phyloP scores from a whole-genome alignment of 345 rosid genomes.

The Eucalyptus decipiens region DNA sequence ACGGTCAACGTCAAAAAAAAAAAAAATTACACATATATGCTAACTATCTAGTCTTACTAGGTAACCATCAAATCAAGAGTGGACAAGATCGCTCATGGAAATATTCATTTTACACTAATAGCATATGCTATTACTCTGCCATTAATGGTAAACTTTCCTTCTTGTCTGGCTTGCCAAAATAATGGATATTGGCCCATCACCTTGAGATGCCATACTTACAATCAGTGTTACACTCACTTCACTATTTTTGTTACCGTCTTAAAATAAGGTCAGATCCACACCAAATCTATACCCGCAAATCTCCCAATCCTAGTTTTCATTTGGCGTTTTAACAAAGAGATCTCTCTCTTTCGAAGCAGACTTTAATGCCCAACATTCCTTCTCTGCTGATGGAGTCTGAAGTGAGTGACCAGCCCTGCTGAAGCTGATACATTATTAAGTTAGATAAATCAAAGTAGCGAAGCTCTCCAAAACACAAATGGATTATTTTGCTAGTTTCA shows the following conservation, averaged over 20 bases:
- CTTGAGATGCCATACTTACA: not conserved
- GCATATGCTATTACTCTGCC: not conserved
- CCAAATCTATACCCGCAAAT: not conserved
- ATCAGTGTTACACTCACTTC: not conserved
- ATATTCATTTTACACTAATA: not conserved
- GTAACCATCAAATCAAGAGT: not conserved
- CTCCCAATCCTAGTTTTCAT: not conserved
- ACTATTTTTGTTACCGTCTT: not conserved
- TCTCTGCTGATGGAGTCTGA: not conserved
- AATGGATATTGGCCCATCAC: not conserved
- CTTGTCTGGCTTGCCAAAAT: not conserved
- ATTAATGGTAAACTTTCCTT: not conserved
- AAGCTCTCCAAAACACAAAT: not conserved
- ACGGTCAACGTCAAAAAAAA: not conserved
- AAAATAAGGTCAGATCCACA: not conserved
- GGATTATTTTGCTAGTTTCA: not conserved
- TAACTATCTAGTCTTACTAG: not conserved
- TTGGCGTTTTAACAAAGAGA: not conserved
- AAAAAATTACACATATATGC: not conserved
- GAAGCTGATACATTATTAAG: not conserved
- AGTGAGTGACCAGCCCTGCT: not conserved
- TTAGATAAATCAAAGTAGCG: not conserved
- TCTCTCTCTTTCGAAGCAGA: not conserved
- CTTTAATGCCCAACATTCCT: not conserved
- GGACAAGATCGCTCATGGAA: not conserved